These are phyloP conservation scores for Piromyces finnis DNA, from an alignment of 192 early-diverging fungal species.

Conservation along the genomic window DNA sequence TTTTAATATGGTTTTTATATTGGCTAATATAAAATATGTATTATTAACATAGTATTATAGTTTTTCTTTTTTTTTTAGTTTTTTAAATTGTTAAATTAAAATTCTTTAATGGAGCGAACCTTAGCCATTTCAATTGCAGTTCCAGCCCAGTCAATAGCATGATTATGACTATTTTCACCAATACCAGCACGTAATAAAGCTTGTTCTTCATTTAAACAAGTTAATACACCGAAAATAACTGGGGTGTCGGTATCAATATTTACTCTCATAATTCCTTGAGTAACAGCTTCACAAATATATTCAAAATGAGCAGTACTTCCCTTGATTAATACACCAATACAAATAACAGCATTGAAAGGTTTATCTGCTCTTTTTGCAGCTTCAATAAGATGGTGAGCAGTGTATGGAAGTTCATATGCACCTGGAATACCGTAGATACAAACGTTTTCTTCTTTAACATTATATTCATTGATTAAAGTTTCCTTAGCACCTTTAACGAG, in stretches of 20 bases:
- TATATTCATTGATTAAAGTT: constrained; percentile 39
- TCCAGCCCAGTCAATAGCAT: constrained; percentile 85
- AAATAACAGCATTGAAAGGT: constrained; percentile 77
- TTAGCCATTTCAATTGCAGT: constrained; percentile 91
- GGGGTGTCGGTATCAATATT: constrained; percentile 68
- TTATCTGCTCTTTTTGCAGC: constrained; percentile 14
- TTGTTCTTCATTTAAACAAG: constrained; percentile 87
- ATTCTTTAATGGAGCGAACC: background rate
- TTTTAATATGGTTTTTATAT: too few relatives aligned
- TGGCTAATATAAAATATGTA: too few relatives aligned
- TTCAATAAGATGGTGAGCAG: constrained; percentile 55
- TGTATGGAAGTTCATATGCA: constrained; percentile 88
- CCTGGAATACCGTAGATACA: constrained; percentile 65
- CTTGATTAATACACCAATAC: constrained; percentile 96
- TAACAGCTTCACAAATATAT: constrained; percentile 91
- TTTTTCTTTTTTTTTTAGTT: too few relatives aligned
- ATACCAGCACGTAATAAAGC: constrained; percentile 67
- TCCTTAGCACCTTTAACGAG: constrained; percentile 55
- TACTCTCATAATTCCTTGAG: constrained; percentile 90
- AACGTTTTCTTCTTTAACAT: constrained; percentile 59
- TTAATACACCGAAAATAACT: constrained; percentile 90
- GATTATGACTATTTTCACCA: constrained; percentile 69
- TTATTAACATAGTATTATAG: too few relatives aligned
- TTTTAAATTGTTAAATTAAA: too few relatives aligned
- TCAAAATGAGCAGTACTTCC: constrained; percentile 98